Base-by-base conservation (phyloP, 257 asterid genomes). In the Petrea volubilis region DNA sequence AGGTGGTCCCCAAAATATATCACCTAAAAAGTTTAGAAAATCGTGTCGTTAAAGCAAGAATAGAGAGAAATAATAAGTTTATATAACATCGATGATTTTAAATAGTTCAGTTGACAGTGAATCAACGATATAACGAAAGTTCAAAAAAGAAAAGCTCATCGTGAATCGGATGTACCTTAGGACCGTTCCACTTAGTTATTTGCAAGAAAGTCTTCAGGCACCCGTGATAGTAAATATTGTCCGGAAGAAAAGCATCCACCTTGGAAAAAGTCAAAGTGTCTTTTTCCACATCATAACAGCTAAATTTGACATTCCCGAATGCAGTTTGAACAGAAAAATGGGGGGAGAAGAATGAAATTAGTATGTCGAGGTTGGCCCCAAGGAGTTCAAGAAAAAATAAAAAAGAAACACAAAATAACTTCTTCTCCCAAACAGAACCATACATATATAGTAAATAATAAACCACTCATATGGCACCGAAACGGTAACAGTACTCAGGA, bases 1-100 rank as follows among this genome's bases (percentile, higher is more conserved):
- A 95, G 84, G 83, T 95, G 99, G 73, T 95, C 99, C 70, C 99
- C 99, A 80, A 92, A 95, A 83, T 95, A 95, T 79, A 95, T 95
- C 83, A 95, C 99, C 99, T 94, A 72, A 50, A 44, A 8, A 10
- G 64, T 55, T 50, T 12, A 27, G 21, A 41, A 25, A 14, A 67
- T 49, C 36, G 46, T 43, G 58, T 74, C 73, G 70, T 34, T 73
- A 75, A 33, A 63, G 7, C 24, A 50, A 38, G 49, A 46, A 64
- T 34, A 2, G 58, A 64, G 31, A 47, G 24, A 25, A 33, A 21
- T 46, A 36, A 33, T 23, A 64, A 23, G 34, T 43, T 38, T 21
- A 29, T 40, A 20, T 36, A 34, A 31, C 24, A 33, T 36, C 43
- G 3, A 6, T 18, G 68, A 47, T 53, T 69, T 12, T 59, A 55